A percentile compares a stretch with the other conserved stretches of the same genome.
Evolutionary conservation across 2,329 filamentous ascomycete genomes (phyloP).

Genomic region (Fusarium caatingaense): DNA sequence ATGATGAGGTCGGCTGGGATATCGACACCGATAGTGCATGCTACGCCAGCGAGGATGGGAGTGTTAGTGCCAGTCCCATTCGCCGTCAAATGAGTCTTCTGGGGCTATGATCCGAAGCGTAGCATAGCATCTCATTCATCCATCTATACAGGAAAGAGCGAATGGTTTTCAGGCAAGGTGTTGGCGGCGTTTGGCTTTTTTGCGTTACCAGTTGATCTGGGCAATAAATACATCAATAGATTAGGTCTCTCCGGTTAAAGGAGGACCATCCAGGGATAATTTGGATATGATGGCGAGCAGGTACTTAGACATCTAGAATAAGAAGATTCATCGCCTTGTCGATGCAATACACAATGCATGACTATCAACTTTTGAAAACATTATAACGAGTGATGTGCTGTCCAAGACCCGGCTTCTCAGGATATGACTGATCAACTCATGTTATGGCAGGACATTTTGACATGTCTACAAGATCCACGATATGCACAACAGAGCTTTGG

Average conservation of each 20-base stretch:
- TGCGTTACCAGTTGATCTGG: constrained; percentile 7
- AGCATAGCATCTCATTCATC: background rate
- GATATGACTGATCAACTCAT: background rate
- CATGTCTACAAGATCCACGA: background rate
- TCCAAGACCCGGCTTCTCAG: background rate
- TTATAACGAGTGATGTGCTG: background rate
- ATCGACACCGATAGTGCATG: constrained; percentile 88
- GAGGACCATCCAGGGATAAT: background rate
- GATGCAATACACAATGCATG: constrained; percentile 10
- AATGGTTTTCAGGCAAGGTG: constrained; percentile 35
- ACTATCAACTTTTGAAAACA: background rate
- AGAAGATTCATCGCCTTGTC: background rate
- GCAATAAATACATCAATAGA: constrained; percentile 9
- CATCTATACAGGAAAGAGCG: background rate
- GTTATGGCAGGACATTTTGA: background rate
- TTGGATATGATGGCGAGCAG: background rate
- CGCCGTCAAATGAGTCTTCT: constrained; percentile 79
- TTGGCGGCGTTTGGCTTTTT: constrained; percentile 36
- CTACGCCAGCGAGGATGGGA: constrained; percentile 79
- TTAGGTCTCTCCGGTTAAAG: constrained; percentile 2
- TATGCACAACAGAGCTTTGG: background rate
- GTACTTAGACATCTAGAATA: constrained; percentile 28
- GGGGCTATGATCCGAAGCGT: constrained; percentile 53
- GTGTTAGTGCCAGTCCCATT: constrained; percentile 73
- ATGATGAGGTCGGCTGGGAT: constrained; percentile 80